Evolutionary conservation across 352 stramenopile species (phyloP).

Genomic region (Elongisporangium prolatum): DNA sequence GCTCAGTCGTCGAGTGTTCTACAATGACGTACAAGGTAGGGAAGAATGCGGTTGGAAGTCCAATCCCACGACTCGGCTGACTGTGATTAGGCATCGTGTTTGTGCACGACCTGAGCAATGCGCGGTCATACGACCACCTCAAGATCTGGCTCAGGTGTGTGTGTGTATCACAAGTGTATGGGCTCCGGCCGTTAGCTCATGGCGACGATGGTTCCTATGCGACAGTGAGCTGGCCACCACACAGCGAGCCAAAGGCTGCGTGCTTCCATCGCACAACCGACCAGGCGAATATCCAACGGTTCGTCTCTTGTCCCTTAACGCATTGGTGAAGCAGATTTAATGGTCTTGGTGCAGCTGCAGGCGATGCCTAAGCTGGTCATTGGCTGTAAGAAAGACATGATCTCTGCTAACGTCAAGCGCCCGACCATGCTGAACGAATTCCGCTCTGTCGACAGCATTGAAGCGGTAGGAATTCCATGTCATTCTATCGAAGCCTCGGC

Average conservation of each 20-base stretch:
- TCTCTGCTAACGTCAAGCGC: constrained; percentile 26
- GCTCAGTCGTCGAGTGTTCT: constrained; percentile 75
- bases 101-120: constrained; percentile 77
- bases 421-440: constrained; percentile 31
- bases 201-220: constrained; percentile 12
- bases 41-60: not conserved
- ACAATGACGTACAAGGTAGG: constrained; percentile 68
- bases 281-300: constrained; percentile 36
- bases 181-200: not conserved
- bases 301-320: not conserved
- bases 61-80: not conserved
- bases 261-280: constrained; percentile 30
- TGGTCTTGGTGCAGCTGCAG: constrained; percentile 19
- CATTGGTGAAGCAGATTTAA: not conserved
- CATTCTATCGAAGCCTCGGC: not conserved
- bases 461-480: constrained; percentile 31
- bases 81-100: constrained; percentile 56
- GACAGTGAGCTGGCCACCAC: constrained; percentile 34
- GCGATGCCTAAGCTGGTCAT: constrained; percentile 70
- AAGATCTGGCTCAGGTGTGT: constrained; percentile 38
- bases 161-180: not conserved
- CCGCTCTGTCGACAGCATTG: constrained; percentile 41
- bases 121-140: constrained; percentile 69
- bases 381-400: constrained; percentile 74
- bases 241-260: constrained; percentile 52